Conservation (phyloP, 768 basidiomycete genomes). For the Auriscalpium vulgare region DNA sequence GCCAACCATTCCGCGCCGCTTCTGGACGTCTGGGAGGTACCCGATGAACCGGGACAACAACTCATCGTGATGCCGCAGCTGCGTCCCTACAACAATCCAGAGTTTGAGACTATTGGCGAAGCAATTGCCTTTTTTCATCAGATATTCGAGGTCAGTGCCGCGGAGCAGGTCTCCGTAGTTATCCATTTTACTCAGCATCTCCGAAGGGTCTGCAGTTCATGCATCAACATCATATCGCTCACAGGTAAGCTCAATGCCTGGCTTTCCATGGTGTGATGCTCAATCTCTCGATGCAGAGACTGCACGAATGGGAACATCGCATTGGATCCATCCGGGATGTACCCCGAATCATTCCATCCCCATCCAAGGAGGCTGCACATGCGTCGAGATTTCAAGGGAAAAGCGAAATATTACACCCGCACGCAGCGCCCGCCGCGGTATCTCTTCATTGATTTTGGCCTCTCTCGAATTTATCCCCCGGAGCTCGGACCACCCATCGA, state of each 20-base stretch:
- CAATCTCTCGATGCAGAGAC: neutral
- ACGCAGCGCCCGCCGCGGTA: conserved; percentile 21
- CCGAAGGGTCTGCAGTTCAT: conserved; percentile 18
- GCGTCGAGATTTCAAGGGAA: conserved; percentile 2
- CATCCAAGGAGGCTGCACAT: conserved; percentile 2
- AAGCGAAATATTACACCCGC: conserved; percentile 14
- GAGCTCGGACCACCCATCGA: conserved; percentile 7
- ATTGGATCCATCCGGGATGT: conserved; percentile 8
- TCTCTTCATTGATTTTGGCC: conserved; percentile 24
- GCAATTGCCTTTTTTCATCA: conserved; percentile 19
- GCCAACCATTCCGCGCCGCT: conserved; percentile 18
- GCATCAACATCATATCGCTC: conserved; percentile 17
- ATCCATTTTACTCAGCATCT: neutral
- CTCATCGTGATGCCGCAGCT: conserved; percentile 18
- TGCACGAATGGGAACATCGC: conserved; percentile 7
- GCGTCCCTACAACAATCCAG: conserved; percentile 13
- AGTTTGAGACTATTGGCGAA: conserved; percentile 20
- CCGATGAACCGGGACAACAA: conserved; percentile 2
- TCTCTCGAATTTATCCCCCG: conserved; percentile 16
- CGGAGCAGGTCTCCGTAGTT: neutral
- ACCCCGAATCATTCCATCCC: neutral
- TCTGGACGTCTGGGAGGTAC: conserved; percentile 13
- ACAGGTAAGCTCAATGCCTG: conserved; percentile 6
- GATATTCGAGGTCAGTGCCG: conserved; percentile 14
- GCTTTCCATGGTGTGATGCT: neutral